Conservation (phyloP, 768 basidiomycete species). For the Wakefieldia striispora region DNA sequence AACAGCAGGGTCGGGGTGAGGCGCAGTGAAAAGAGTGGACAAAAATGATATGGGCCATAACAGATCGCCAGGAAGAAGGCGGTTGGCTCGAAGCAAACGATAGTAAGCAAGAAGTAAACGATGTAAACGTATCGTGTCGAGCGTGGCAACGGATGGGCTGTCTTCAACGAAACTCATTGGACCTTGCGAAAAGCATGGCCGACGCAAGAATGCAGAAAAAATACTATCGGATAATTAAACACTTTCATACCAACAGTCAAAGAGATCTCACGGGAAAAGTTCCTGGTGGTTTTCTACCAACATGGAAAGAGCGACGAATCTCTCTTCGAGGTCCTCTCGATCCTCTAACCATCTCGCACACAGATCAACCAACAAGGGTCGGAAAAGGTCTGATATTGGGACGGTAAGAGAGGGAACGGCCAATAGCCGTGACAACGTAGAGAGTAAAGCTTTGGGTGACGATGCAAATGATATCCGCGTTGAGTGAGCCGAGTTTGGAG, state of each 20-base stretch:
- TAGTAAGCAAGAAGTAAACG: constrained; percentile 75
- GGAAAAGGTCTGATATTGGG: constrained; percentile 60
- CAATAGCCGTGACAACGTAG: constrained; percentile 58
- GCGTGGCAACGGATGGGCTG: constrained; percentile 24
- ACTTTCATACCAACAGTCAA: constrained; percentile 1
- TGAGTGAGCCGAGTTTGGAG: constrained; percentile 41
- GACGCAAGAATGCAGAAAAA: constrained; percentile 49
- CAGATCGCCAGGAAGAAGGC: constrained; percentile 58
- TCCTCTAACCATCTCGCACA: constrained; percentile 79
- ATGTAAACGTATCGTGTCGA: constrained; percentile 55
- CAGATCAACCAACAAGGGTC: constrained; percentile 77
- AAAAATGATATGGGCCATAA: constrained; percentile 55
- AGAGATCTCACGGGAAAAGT: constrained; percentile 59
- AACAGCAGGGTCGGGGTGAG: constrained; percentile 63
- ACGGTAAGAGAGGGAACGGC: constrained; percentile 60
- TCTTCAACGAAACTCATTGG: constrained; percentile 49
- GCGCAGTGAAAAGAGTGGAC: constrained; percentile 41
- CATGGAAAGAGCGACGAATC: constrained; percentile 57
- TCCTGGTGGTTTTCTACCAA: constrained; percentile 70
- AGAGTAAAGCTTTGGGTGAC: constrained; percentile 45
- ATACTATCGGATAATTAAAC: constrained; percentile 40
- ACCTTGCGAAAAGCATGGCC: constrained; percentile 45
- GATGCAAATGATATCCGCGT: constrained; percentile 37
- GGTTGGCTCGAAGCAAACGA: constrained; percentile 74
- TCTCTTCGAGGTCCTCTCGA: constrained; percentile 45